A percentile compares a stretch with the other conserved stretches of the same genome.
These are phyloP conservation scores for Mycena galericulata DNA, from an alignment of 768 basidiomycete genomes.

Conservation along the genomic window DNA sequence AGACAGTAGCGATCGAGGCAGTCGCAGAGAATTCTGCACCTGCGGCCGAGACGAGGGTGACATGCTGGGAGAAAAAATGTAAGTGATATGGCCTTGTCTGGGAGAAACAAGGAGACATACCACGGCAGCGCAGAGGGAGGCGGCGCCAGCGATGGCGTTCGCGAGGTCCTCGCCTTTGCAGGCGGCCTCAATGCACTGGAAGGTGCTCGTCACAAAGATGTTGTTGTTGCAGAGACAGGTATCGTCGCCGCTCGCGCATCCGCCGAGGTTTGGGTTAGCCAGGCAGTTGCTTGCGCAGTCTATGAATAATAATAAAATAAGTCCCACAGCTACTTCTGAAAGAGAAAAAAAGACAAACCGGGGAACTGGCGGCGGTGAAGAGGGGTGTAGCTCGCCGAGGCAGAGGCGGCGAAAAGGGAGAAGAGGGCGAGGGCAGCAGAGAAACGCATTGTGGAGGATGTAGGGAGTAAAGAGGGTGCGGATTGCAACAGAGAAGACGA, in stretches of 20 bases:
- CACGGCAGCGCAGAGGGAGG: conserved; percentile 58
- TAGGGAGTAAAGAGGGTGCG: conserved; percentile 37
- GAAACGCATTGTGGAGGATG: conserved; percentile 64
- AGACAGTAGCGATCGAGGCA: conserved; percentile 15
- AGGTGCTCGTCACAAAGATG: conserved; percentile 59
- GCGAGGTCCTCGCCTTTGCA: conserved; percentile 63
- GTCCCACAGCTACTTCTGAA: not conserved
- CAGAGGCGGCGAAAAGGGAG: conserved; percentile 55
- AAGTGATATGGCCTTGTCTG: not conserved
- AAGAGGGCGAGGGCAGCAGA: conserved; percentile 53
- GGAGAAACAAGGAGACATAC: conserved; percentile 51
- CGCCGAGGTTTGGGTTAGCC: conserved; percentile 52
- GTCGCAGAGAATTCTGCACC: conserved; percentile 38
- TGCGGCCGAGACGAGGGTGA: conserved; percentile 57
- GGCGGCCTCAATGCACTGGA: conserved; percentile 58
- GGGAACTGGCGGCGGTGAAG: conserved; percentile 54
- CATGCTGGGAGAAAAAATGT: conserved; percentile 54
- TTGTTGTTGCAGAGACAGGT: conserved; percentile 66
- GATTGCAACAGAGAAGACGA: conserved; percentile 38
- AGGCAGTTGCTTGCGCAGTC: conserved; percentile 68
- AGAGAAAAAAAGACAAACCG: conserved; percentile 41
- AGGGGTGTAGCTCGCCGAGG: conserved; percentile 45
- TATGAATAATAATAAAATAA: conserved; percentile 37
- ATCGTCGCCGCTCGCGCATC: conserved; percentile 63
- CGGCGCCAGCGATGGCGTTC: conserved; percentile 55